phyloP scores from a whole-genome alignment of 192 early-diverging fungal species.

The Phlyctochytrium planicorne region DNA sequence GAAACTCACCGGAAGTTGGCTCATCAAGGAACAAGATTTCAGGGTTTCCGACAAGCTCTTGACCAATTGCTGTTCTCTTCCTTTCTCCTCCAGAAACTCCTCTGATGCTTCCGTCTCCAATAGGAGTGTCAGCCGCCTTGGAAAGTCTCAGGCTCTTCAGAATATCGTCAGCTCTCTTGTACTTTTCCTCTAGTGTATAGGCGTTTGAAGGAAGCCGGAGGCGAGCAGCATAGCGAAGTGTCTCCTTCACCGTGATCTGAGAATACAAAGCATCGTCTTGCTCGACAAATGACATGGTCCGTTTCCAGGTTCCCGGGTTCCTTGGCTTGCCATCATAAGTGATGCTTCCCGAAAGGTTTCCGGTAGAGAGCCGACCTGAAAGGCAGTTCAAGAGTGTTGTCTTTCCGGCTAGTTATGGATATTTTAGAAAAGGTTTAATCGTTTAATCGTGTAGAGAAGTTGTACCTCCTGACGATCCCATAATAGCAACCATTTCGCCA shows the following conservation, averaged over 20 bases:
- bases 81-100: constrained; percentile 77
- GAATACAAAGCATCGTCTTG: constrained; percentile 49
- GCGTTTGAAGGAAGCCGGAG: constrained; percentile 50
- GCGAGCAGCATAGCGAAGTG: constrained; percentile 63
- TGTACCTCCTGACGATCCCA: constrained; percentile 34
- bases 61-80: constrained; percentile 66
- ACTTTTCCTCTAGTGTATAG: constrained; percentile 1
- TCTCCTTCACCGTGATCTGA: constrained; percentile 56
- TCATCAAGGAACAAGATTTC: constrained; percentile 27
- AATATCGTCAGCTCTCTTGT: constrained; percentile 34
- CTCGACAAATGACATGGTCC: constrained; percentile 39
- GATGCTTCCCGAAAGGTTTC: constrained; percentile 55
- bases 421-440: neutral
- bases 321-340: constrained; percentile 68
- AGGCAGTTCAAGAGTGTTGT: constrained; percentile 37
- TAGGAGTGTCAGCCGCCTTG: constrained; percentile 28
- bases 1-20: constrained; percentile 53
- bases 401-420: constrained; percentile 36
- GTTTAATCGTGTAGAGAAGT: neutral
- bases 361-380: constrained; percentile 24
- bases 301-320: constrained; percentile 10
- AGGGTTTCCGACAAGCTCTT: constrained; percentile 55
- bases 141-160: constrained; percentile 31
- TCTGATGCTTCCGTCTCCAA: constrained; percentile 29
- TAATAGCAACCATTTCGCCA: constrained; percentile 43